phyloP scores from a whole-genome alignment of 2,329 filamentous ascomycete genomes.

The Penicillium sp. region DNA sequence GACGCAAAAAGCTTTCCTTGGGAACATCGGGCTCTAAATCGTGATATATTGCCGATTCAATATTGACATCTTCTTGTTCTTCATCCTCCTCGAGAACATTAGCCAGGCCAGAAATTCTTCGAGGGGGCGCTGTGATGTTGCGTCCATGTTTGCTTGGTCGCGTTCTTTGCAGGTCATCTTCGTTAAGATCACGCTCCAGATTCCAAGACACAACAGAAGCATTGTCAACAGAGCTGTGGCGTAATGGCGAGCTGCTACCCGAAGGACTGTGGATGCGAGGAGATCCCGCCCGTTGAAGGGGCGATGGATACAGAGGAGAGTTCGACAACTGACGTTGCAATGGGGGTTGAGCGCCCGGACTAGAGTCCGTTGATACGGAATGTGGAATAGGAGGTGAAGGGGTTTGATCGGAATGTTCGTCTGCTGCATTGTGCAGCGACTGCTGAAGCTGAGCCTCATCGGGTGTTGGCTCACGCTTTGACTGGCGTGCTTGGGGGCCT shows the following conservation, averaged over 20 bases:
- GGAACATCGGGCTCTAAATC: background rate
- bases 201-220: constrained; percentile 36
- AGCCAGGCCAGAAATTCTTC: constrained; percentile 34
- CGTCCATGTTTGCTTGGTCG: constrained; percentile 28
- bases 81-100: constrained; percentile 32
- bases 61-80: constrained; percentile 17
- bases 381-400: constrained; percentile 36
- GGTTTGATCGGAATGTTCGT: constrained; percentile 29
- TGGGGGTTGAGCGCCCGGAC: constrained; percentile 27
- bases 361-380: constrained; percentile 34
- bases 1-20: constrained; percentile 7
- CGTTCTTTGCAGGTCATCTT: constrained; percentile 37
- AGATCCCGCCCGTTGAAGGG: constrained; percentile 21
- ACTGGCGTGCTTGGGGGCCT: constrained; percentile 10
- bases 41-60: background rate
- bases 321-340: constrained; percentile 17
- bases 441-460: constrained; percentile 34
- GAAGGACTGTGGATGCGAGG: constrained; percentile 11
- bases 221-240: constrained; percentile 31
- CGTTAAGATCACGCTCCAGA: constrained; percentile 38
- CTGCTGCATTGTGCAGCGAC: constrained; percentile 27
- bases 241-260: constrained; percentile 22
- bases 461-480: constrained; percentile 34
- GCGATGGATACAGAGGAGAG: constrained; percentile 31
- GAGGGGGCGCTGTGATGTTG: constrained; percentile 38